Percentiles rank a stretch among this genome's conserved stretches.
phyloP scores from a whole-genome alignment of 768 basidiomycete species.

The Rhizopogon rudus region DNA sequence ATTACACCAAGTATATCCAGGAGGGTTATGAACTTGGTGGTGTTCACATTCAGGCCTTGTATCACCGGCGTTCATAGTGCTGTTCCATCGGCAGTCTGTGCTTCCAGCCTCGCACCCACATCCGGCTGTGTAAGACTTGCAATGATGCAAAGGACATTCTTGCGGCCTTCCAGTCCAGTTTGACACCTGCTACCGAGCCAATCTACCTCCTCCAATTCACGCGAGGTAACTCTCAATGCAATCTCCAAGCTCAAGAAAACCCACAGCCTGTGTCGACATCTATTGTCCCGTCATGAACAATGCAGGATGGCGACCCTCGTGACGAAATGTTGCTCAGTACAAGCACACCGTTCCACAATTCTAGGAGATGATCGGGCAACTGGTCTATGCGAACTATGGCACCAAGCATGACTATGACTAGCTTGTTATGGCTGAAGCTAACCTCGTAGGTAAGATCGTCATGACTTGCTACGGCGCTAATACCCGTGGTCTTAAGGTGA shows the following conservation, averaged over 20 bases:
- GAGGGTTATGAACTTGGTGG: conserved; percentile 15
- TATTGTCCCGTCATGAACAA: conserved; percentile 85
- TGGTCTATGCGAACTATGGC: conserved; percentile 82
- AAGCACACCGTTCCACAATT: conserved; percentile 69
- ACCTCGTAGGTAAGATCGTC: no score
- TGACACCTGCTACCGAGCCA: conserved; percentile 41
- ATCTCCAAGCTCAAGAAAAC: conserved; percentile 40
- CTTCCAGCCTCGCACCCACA: conserved; percentile 43
- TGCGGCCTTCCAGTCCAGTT: conserved; percentile 58
- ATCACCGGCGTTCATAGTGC: conserved; percentile 30
- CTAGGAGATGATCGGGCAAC: conserved; percentile 65
- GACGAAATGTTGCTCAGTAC: conserved; percentile 69
- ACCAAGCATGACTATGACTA: conserved; percentile 63
- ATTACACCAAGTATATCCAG: conserved; percentile 20
- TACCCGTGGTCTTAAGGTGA: no score
- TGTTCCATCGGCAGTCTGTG: conserved; percentile 55
- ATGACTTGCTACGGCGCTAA: no score
- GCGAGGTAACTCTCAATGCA: conserved; percentile 48
- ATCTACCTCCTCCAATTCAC: conserved; percentile 45
- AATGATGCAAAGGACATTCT: conserved; percentile 62
- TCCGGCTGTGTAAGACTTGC: no score
- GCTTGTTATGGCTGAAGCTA: conserved; percentile 32
- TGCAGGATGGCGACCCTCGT: conserved; percentile 58
- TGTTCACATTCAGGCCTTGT: background rate
- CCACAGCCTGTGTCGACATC: conserved; percentile 76